Conservation (phyloP, 257 asterid genomes). For the Ocimum tenuiflorum region DNA sequence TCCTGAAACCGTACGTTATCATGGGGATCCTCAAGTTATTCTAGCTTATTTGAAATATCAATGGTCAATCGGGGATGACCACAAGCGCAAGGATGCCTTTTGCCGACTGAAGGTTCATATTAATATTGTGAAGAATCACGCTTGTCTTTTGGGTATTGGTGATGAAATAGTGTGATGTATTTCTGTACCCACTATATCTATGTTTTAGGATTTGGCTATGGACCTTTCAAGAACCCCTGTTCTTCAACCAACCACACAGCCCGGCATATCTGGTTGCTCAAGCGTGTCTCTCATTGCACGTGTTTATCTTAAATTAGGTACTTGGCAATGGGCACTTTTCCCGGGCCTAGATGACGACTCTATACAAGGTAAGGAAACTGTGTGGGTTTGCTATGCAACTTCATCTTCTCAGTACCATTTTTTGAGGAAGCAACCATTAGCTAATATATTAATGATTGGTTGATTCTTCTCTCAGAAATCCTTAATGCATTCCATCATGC, state of each 20-base stretch:
- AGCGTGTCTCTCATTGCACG: constrained; percentile 79
- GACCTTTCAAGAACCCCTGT: constrained; percentile 67
- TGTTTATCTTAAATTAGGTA: constrained; percentile 73
- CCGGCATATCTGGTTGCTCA: constrained; percentile 49
- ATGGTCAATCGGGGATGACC: constrained; percentile 98
- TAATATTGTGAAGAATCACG: background rate
- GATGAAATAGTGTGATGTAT: constrained; percentile 1
- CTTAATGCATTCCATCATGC: constrained; percentile 79
- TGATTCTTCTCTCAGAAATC: constrained; percentile 52
- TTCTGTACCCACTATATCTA: constrained; percentile 14
- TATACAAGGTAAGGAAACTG: constrained; percentile 54
- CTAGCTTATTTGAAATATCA: constrained; percentile 90
- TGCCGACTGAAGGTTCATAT: constrained; percentile 69
- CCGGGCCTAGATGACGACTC: constrained; percentile 90
- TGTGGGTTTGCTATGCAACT: background rate
- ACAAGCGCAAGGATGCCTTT: constrained; percentile 82
- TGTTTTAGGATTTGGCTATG: constrained; percentile 71
- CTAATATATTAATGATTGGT: constrained; percentile 23
- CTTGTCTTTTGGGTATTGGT: background rate
- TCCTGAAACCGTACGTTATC: constrained; percentile 69
- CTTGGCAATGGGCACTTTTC: constrained; percentile 94
- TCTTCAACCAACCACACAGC: constrained; percentile 54
- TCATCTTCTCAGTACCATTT: constrained; percentile 2
- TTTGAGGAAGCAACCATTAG: constrained; percentile 13
- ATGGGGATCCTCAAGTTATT: constrained; percentile 96